Percentiles rank a stretch among this genome's conserved stretches.
Evolutionary conservation across 805 yeast genomes (phyloP).

Genomic region (Torulaspora delbrueckii): DNA sequence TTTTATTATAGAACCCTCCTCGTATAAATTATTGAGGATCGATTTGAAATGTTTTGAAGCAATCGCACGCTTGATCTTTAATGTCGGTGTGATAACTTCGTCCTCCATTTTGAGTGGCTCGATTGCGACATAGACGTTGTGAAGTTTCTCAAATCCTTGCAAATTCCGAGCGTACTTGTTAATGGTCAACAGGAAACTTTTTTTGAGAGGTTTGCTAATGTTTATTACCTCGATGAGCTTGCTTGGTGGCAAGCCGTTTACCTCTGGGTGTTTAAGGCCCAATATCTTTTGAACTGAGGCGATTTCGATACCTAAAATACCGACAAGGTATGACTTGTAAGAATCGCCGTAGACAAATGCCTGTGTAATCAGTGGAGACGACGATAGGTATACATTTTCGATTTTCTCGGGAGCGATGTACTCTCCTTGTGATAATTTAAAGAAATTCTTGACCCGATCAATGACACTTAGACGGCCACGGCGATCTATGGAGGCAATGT

Average conservation of each 20-base stretch:
- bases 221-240: slow-evolving; percentile 27
- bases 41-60: slow-evolving; percentile 43
- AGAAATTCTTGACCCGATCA: slow-evolving; percentile 76
- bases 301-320: slow-evolving; percentile 56
- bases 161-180: slow-evolving; percentile 34
- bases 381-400: slow-evolving; percentile 56
- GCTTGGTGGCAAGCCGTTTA: slow-evolving; percentile 25
- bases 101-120: slow-evolving; percentile 62
- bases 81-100: slow-evolving; percentile 63
- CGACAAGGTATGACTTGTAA: slow-evolving; percentile 51
- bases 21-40: slow-evolving; percentile 42
- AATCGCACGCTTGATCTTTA: slow-evolving; percentile 49
- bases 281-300: slow-evolving; percentile 38
- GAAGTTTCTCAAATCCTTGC: slow-evolving; percentile 61
- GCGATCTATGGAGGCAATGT: slow-evolving; percentile 49
- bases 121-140: slow-evolving; percentile 46
- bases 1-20: slow-evolving; percentile 42
- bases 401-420: slow-evolving; percentile 74
- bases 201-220: slow-evolving; percentile 16
- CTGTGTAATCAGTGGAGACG: slow-evolving; percentile 49
- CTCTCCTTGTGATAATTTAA: slow-evolving; percentile 62
- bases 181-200: slow-evolving; percentile 16
- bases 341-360: slow-evolving; percentile 63
- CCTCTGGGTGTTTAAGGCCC: slow-evolving; percentile 33
- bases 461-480: slow-evolving; percentile 56